Base-by-base conservation (phyloP, 2,329 filamentous ascomycete species). In the Aulographum hederae region DNA sequence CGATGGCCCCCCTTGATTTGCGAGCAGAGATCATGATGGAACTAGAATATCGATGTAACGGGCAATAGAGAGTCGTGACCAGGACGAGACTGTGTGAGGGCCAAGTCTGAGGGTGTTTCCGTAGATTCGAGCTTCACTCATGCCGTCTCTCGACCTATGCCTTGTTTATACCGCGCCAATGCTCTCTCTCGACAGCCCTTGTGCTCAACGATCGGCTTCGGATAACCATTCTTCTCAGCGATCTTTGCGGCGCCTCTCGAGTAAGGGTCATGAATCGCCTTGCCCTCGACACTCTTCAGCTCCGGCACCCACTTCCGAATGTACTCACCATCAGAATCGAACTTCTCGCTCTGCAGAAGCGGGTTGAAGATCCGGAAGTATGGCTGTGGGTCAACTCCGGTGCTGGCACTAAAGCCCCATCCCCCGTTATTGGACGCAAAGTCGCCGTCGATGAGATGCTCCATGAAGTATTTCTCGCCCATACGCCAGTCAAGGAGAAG, bases 401-500 rank as follows among this genome's bases (percentile, higher is more conserved):
- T 74, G 13, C 64, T 69, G 4, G 75, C 72, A 16, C 63, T 53
- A 40, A 74, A 75, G 0, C 70, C 73, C 21, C 21, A 25, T 8
- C 21, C 21, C 8, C 21, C 70, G 38, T 79, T 82, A 49, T 86
- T 86, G 35, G 69, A 76, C 0, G 77, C 76, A 46, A 85, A 81
- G 46, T 85, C 79, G 12, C 78, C 78, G 43, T 86, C 79, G 34
- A 85, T 67, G 5, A 84, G 59, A 39, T 78, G 61, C 46, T 80
- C 72, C 78, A 89, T 89, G 51, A 91, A 91, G 47, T 74, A 81
- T 2, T 61, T 61, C 54, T 91, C 81, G 4, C 81, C 82, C 50
- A 77, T 69, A 5, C 81, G 69, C 80, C 81, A 91, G 52, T 91
- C 81, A 11, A 89, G 57, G 8, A 86, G 60, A 0, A 91, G 61